phyloP scores from a whole-genome alignment of 2,329 filamentous ascomycete genomes.

The Tolypocladium ophioglossoides region DNA sequence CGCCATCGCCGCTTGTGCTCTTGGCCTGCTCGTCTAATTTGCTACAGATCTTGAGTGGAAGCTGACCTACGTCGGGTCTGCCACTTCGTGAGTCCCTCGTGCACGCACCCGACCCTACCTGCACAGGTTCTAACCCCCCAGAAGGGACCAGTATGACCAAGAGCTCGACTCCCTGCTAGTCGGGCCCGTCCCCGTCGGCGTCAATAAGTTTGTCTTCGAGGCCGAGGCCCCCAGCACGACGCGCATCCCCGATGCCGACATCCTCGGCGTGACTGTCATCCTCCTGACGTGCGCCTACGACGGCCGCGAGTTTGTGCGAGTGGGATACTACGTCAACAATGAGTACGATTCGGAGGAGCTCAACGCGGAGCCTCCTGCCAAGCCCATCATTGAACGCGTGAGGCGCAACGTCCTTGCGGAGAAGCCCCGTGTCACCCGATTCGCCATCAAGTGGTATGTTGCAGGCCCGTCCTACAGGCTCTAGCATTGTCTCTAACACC shows the following conservation, averaged over 20 bases:
- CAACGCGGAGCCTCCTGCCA: constrained; percentile 77
- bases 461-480: neutral
- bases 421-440: constrained; percentile 94
- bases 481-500: neutral
- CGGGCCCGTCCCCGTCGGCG: constrained; percentile 90
- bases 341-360: constrained; percentile 93
- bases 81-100: constrained; percentile 66
- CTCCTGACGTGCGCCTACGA: constrained; percentile 96
- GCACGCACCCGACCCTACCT: constrained; percentile 6
- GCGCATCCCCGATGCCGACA: constrained; percentile 88
- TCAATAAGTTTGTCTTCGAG: constrained; percentile 98
- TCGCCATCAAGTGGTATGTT: constrained; percentile 93
- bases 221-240: constrained; percentile 84
- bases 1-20: neutral
- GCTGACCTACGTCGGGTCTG: constrained; percentile 95
- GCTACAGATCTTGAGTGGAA: constrained; percentile 92
- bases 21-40: constrained; percentile 8
- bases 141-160: constrained; percentile 92
- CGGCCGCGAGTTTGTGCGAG: constrained; percentile 89
- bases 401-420: constrained; percentile 87
- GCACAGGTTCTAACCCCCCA: constrained; percentile 7
- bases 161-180: constrained; percentile 96
- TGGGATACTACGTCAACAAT: constrained; percentile 99
- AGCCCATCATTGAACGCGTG: constrained; percentile 87
- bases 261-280: constrained; percentile 93